Base-by-base conservation (phyloP, 768 basidiomycete species). In the Termitomyces sp. region DNA sequence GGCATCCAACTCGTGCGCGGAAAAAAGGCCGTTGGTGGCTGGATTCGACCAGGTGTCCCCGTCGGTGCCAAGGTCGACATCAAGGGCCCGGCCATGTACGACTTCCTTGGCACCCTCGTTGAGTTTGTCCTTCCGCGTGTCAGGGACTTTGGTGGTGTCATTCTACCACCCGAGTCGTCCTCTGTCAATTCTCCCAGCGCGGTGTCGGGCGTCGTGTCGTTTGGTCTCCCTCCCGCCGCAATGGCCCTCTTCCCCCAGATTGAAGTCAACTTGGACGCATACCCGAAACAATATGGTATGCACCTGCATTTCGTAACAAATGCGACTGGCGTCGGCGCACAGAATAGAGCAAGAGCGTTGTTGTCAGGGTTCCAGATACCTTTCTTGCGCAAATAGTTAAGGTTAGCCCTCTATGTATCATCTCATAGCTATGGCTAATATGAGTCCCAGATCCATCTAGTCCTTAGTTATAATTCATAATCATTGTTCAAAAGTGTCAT, bases 61-160 rank as follows among this genome's bases (percentile, higher is more conserved):
- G 76, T 89, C 20, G 94, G 93, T 59, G 93, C 84, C 62, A 95
- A 95, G 76, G 93, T 98, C 59, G 91, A 91, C 69, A 74, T 99
- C 64, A 87, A 85, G 68, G 95, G 95, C 14, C 86, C 89, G 48
- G 85, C 88, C 64, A 98, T 98, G 95, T 98, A 93, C 77, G 90
- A 93, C 65, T 98, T 98, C 73, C 77, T 98, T 56, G 85, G 85
- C 56, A 87, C 85, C 8, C 82, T 99, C 65, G 84, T 87, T 66
- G 94, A 98, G 67, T 97, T 98, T 67, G 96, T 99, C 58, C 76
- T 98, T n/a, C 96, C 96, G 1, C 86, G 96, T 22, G 72, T 97
- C 53, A 84, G 95, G 67, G 95, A 98, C 67, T 99, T 94, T 76
- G 78, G 80, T 12, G 97, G 96, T 30, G 68, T 99, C 62, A 71